phyloP scores from a whole-genome alignment of 441 rosid species.

The Pelargonium myrrhifolium region DNA sequence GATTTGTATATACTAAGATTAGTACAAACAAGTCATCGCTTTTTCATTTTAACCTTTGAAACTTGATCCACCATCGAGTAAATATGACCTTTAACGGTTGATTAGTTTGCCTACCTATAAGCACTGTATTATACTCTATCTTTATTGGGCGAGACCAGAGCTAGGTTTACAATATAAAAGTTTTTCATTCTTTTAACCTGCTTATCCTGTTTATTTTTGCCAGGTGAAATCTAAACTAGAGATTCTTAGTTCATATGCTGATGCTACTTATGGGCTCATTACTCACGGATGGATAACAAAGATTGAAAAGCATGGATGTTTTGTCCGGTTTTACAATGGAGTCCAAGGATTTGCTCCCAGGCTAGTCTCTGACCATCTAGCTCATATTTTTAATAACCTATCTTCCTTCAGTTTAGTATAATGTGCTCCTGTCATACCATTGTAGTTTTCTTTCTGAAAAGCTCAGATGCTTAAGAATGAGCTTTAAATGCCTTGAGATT shows the following conservation, averaged over 20 bases:
- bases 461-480: neutral
- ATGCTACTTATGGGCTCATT: conserved; percentile 73
- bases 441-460: neutral
- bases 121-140: neutral
- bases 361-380: conserved; percentile 31
- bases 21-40: neutral
- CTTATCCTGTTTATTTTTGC: conserved; percentile 15
- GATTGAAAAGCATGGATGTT: conserved; percentile 94
- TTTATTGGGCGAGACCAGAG: neutral
- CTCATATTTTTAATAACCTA: neutral
- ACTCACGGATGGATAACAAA: conserved; percentile 98
- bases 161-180: conserved; percentile 1
- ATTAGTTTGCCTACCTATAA: too few species aligned
- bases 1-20: neutral
- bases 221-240: conserved; percentile 92
- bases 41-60: neutral
- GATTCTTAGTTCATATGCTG: conserved; percentile 77
- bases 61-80: neutral
- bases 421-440: neutral
- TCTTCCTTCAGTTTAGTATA: neutral
- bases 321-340: conserved; percentile 91
- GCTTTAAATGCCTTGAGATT: neutral
- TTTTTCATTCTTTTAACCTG: neutral
- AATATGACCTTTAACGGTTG: neutral
- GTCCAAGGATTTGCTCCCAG: conserved; percentile 96